Base-by-base conservation (phyloP, 768 basidiomycete species). In the Lentinula aciculospora region DNA sequence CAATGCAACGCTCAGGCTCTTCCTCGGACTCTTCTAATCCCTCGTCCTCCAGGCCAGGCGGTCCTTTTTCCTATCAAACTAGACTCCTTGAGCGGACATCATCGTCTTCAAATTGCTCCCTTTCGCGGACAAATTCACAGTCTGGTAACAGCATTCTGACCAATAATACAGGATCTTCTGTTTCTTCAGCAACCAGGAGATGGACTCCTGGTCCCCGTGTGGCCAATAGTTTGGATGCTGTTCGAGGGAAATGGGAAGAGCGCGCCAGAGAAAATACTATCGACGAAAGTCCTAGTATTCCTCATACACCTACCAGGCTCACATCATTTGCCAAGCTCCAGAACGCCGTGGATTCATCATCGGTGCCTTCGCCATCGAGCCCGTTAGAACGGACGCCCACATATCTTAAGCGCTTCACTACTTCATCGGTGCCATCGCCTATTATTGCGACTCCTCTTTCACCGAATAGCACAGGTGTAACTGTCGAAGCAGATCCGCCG, bases 11-110 rank as follows among this genome's bases (percentile, higher is more conserved):
- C 58, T 74, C 78, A 49, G 73, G 78, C 60, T 72, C 71, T 15
- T 44, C 61, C 32, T 67, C 67, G 27, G 70, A 72, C 56, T 57
- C 68, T 5, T 59, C 74, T 17, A 67, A 62, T 28, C 49, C 57
- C 15, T 72, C 74, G 31, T 63, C 62, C 53, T 66, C 76, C 31
- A 74, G 72, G 60, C 64, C 72, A 28, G 67, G 68, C 25, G 80
- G 79, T 44, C 80, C 87, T 5, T 92, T 93, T 70, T 85, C 87
- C 21, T 93, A 93, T 71, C 91, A 93, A 74, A 85, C 85, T 61
- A 84, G 89, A 40, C 79, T 93, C 36, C 76, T 93, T 40, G 89
- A 93, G 69, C 83, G 89, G 44, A 86, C 88, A 10, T 76, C 86
- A 1, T 85, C 80, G 53, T 70, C 74, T 46, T 68, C 77, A 47